A percentile compares a stretch with the other conserved stretches of the same genome.
Evolutionary conservation across 2,329 filamentous ascomycete genomes (phyloP).

Genomic region (Periconia sp.): DNA sequence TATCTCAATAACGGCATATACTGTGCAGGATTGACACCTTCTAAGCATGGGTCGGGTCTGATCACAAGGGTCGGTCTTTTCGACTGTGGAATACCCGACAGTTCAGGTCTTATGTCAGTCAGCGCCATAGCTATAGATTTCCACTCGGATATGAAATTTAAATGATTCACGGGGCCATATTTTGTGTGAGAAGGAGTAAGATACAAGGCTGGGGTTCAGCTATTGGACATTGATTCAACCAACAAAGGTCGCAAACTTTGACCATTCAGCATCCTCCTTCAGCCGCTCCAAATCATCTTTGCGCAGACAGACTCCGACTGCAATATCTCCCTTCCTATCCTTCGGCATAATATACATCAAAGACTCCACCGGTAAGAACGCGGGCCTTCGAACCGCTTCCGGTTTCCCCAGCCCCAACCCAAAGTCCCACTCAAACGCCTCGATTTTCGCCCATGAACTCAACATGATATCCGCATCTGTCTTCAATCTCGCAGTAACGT

Average conservation of each 20-base stretch:
- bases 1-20: too few species aligned
- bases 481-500: conserved; percentile 16
- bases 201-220: too few species aligned
- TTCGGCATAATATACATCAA: conserved; percentile 50
- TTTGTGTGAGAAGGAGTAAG: too few species aligned
- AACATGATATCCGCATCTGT: conserved; percentile 50
- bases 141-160: too few species aligned
- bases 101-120: too few species aligned
- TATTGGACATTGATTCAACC: too few species aligned
- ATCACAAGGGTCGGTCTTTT: too few species aligned
- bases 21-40: too few species aligned
- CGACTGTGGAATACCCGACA: too few species aligned
- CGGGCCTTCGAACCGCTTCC: conserved; percentile 51
- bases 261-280: not conserved
- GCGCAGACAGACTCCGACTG: conserved; percentile 49
- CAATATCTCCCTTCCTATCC: conserved; percentile 46
- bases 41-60: too few species aligned
- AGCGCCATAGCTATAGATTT: too few species aligned
- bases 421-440: conserved; percentile 53
- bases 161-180: too few species aligned
- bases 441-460: conserved; percentile 57
- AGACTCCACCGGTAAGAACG: conserved; percentile 50
- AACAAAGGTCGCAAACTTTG: not conserved
- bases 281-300: conserved; percentile 48
- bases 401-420: conserved; percentile 50